Evolutionary conservation across 1,139 yeast genomes (phyloP), one percentile per base, ranked within the genome.

Genomic region (Suhomyces yuchorum): DNA sequence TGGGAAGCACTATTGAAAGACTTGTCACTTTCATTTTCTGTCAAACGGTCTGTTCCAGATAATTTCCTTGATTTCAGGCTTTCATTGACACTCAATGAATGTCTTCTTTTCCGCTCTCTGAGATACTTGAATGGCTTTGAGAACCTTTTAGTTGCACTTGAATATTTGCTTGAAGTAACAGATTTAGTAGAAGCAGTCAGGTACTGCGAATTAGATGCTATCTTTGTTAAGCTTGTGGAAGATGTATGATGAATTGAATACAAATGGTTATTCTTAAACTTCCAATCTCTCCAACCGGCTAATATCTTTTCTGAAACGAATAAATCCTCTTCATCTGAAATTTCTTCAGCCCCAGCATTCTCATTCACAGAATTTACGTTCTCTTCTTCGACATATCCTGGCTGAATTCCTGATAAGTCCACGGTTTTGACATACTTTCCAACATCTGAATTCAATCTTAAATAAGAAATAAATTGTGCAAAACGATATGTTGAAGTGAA

Each of bases 231-330:
- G 34, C 50, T 53, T 11, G 52, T 36, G 1, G 57, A 47, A 3
- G 61, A 56, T 1, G 65, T 59, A 6, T 53, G 54, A 48, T 65
- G 70, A 22, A 66, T 55, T 1, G 75, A 61, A 61, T 86, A 87
- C 24, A 87, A 62, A 1, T 92, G 88, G 62, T 86, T 90, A 40
- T 78, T 79, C 52, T 86, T 77, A 56, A 78, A 84, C 58, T 87
- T 85, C 96, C 96, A 87, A 63, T 89, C 96, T 60, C 96, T 76
- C 96, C 96, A 89, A 12, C 93, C 87, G 0, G 96, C 93, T 40
- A 72, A 62, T 3, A 67, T 64, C 34, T 62, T 59, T 8, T 61
- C 53, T 5, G 50, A 53, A 15, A 17, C 26, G 8, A 35, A 33
- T 5, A 38, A 11, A 14, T 40, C 42, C 1, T n/a, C 35, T 24